Conservation (phyloP, 768 basidiomycete species). For the Lentinula raphanica region DNA sequence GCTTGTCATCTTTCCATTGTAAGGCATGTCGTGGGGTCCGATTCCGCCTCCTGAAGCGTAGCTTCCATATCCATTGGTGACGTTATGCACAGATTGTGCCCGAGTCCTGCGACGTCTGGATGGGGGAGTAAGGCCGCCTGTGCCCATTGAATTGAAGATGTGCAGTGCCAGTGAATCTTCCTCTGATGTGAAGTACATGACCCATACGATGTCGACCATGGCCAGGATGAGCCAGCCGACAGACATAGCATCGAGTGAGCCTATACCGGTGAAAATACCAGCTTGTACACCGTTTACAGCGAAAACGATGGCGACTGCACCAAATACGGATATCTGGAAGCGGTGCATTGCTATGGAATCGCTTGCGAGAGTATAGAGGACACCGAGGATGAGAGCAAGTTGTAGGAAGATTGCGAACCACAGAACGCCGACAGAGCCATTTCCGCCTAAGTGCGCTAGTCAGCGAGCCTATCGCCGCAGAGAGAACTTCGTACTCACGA, state of each 20-base stretch:
- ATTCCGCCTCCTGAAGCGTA: conserved; percentile 67
- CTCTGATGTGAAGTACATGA: conserved; percentile 94
- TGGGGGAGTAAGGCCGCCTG: conserved; percentile 79
- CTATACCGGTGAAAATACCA: conserved; percentile 52
- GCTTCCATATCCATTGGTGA: conserved; percentile 60
- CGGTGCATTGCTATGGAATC: conserved; percentile 94
- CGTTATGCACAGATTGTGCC: conserved; percentile 55
- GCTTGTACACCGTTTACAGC: conserved; percentile 68
- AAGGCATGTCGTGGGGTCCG: conserved; percentile 56
- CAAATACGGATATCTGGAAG: conserved; percentile 84
- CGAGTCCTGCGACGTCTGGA: conserved; percentile 74
- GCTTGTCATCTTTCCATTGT: conserved; percentile 58
- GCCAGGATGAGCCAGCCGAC: conserved; percentile 93
- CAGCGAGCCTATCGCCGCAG: not conserved
- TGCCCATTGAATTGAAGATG: conserved; percentile 84
- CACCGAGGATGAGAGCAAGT: conserved; percentile 64
- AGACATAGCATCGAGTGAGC: conserved; percentile 74
- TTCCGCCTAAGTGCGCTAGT: conserved; percentile 26
- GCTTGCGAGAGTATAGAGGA: conserved; percentile 73
- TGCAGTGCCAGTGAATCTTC: conserved; percentile 84
- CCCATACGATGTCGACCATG: conserved; percentile 92
- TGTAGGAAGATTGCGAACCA: conserved; percentile 88
- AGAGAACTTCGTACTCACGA: conserved; percentile 26
- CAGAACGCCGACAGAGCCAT: conserved; percentile 49
- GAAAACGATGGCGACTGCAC: conserved; percentile 84